Evolutionary conservation across 2,329 filamentous ascomycete genomes (phyloP), one percentile per base, ranked within the genome.

Genomic region (Claviceps pazoutovae): DNA sequence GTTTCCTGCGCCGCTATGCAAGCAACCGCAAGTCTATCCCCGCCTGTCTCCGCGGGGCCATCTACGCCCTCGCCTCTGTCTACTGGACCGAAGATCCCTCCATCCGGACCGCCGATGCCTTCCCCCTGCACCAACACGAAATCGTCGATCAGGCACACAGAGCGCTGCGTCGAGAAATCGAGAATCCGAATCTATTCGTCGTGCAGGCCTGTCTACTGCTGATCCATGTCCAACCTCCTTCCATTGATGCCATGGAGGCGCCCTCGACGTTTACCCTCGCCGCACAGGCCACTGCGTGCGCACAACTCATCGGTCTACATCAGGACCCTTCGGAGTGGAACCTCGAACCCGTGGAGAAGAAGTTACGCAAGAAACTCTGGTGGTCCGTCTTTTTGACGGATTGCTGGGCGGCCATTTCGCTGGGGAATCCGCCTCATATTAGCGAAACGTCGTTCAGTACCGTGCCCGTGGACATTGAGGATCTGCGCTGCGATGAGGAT

Each of bases 381-480:
- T 74, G 71, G 71, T 68, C 67, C 0, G 64, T 65, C 0, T 71
- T 67, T 45, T 56, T 66, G 4, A 63, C 66, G 0, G 72, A 74
- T 51, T 65, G 65, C 30, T 74, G 72, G 72, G 68, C 71, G 1
- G 64, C 71, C 1, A 63, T 73, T 30, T 69, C 68, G 39, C 71
- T 74, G 52, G 72, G 72, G 0, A 73, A 73, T 47, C 70, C 72
- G 4, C 70, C 71, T 2, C 71, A 73, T 54, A 68, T 74, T 26
- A 63, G 64, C 47, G 55, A 56, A 2, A 62, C 60, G 3, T 69
- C 71, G 0, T 74, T 69, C 50, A 68, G 66, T 46, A 74, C 72
- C 0, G 53, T 61, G 0, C 57, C 62, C 2, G 62, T 67, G 6
- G 60, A 62, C 5, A 64, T 73, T 57, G 70, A 73, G 2, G 71